These are phyloP conservation scores for Tolypocladium guangdongense DNA, from an alignment of 2,329 filamentous ascomycete species.

Conservation along the genomic window DNA sequence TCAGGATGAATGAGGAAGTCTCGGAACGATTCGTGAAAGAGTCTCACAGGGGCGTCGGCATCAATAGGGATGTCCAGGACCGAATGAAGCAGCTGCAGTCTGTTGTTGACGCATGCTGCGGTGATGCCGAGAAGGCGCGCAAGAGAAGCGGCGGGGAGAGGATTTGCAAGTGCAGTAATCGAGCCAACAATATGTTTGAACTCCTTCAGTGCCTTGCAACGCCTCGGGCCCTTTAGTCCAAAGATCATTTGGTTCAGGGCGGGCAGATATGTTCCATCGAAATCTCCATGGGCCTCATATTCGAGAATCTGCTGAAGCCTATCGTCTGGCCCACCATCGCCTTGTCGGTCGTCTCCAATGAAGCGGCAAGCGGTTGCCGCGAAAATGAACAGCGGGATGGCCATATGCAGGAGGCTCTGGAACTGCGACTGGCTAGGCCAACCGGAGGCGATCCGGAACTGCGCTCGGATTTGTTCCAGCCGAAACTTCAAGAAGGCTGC, in stretches of 20 bases:
- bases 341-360: conserved; percentile 5
- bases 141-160: conserved; percentile 17
- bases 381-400: conserved; percentile 9
- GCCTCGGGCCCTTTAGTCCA: background rate
- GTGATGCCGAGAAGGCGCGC: conserved; percentile 13
- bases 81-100: conserved; percentile 20
- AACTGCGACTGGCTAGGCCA: background rate
- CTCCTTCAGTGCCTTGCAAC: conserved; percentile 6
- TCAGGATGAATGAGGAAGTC: conserved; percentile 16
- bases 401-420: conserved; percentile 1
- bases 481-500: background rate
- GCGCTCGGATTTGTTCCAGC: background rate
- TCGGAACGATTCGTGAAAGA: conserved; percentile 26
- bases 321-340: conserved; percentile 5
- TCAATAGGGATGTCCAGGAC: conserved; percentile 19
- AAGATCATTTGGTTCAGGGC: conserved; percentile 7
- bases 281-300: background rate
- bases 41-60: conserved; percentile 10
- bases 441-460: background rate
- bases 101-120: conserved; percentile 7
- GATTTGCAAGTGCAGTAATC: conserved; percentile 17
- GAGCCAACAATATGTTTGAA: conserved; percentile 20
- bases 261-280: conserved; percentile 9
- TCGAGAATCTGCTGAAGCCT: conserved; percentile 13
- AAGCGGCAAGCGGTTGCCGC: conserved; percentile 11